Evolutionary conservation across 345 rosid species (phyloP), one percentile per base, ranked within the genome.

Genomic region (Combretum micranthum): DNA sequence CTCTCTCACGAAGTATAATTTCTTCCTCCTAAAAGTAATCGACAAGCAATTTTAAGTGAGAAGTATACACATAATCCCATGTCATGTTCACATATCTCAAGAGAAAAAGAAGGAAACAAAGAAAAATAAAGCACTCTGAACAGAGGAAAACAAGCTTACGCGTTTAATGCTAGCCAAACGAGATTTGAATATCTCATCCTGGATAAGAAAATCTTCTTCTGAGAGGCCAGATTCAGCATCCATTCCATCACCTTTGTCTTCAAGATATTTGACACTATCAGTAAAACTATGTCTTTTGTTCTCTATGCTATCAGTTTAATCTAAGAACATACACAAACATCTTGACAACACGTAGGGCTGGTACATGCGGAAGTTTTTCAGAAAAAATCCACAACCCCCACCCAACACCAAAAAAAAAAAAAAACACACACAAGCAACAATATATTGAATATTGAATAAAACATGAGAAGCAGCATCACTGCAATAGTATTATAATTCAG

Each of bases 91-190:
- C 20, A 32, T 23, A n/a, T 20, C 54, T 42, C 39, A 26, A 12
- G 25, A 19, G 45, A 18, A 64, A 11, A 62, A 56, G 45, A 19
- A 21, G 58, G 61, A 63, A 21, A 9, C 14, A 57, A 32, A 62
- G 59, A 44, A 72, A 44, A 49, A 56, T 13, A 20, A 9, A 19
- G 9, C 21, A 18, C 47, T 43, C 13, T 1, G 32, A 51, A n/a
- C 3, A 45, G 50, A 53, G 44, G n/a, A 49, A 18, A 55, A 47
- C 20, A 53, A 76, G 66, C 92, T 75, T 76, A 94, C 99, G 59
- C 99, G 92, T 72, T 94, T 94, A 51, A 94, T 87, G 82, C 95
- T 85, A 56, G 87, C 79, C 32, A 90, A 72, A 64, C 99, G 99
- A 62, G 95, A 85, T 82, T 94, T 94, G 65, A 80, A 83, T 60